Evolutionary conservation across 169 alveolate genomes (phyloP).

Genomic region (Plasmodium gonderi): DNA sequence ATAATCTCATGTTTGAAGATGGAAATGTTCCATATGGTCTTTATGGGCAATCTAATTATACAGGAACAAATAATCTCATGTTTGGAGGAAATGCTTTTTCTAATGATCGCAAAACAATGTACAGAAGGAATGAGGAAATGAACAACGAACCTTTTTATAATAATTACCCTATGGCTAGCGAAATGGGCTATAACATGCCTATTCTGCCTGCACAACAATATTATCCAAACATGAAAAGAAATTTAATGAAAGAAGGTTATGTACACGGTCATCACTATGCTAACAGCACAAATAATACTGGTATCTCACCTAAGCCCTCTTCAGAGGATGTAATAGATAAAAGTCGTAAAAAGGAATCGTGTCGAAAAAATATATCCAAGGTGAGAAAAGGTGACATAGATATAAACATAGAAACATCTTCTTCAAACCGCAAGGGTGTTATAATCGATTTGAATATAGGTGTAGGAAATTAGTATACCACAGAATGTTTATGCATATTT

Average conservation of each 20-base stretch:
- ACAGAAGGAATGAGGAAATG: conserved; percentile 26
- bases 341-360: conserved; percentile 22
- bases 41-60: conserved; percentile 59
- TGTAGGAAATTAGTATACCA: conserved; percentile 13
- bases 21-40: conserved; percentile 67
- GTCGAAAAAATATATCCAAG: conserved; percentile 51
- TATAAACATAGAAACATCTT: conserved; percentile 72
- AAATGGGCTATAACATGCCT: conserved; percentile 35
- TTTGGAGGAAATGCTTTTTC: conserved; percentile 26
- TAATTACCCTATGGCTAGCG: conserved; percentile 29
- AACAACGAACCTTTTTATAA: conserved; percentile 16
- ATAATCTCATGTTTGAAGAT: conserved; percentile 59
- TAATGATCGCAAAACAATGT: conserved; percentile 42
- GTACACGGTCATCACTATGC: background rate
- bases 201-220: background rate
- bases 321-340: background rate
- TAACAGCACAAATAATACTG: background rate
- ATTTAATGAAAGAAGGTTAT: conserved; percentile 18
- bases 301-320: background rate
- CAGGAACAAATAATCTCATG: conserved; percentile 55
- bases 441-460: conserved; percentile 62
- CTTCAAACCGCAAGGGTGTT: conserved; percentile 41
- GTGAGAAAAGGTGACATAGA: conserved; percentile 69
- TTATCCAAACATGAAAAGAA: conserved; percentile 9
- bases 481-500: background rate